A percentile compares a stretch with the other conserved stretches of the same genome.
phyloP scores from a whole-genome alignment of 345 rosid genomes.

The Linum usitatissimum region DNA sequence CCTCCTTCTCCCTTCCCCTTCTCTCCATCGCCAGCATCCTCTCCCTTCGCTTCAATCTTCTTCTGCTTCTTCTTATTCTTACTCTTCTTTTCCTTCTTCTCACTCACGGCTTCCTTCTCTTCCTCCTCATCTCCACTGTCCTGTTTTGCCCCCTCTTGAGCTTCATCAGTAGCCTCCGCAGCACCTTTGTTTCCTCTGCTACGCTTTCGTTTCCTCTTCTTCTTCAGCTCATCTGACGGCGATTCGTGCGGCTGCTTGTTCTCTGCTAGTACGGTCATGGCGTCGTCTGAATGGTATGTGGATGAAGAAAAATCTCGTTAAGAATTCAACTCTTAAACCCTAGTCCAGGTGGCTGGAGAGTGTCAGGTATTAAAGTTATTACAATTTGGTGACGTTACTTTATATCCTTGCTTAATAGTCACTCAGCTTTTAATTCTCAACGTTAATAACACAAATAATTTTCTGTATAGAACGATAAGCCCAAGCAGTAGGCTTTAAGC shows the following conservation, averaged over 20 bases:
- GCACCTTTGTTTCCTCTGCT: constrained; percentile 6
- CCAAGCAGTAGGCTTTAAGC: too few relatives aligned
- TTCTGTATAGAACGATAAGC: too few relatives aligned
- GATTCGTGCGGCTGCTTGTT: background rate
- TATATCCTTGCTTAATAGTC: too few relatives aligned
- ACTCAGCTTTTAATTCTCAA: too few relatives aligned
- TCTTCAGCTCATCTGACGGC: background rate
- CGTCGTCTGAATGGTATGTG: background rate
- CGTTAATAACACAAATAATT: too few relatives aligned
- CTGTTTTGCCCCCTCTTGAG: background rate
- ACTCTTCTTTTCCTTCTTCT: background rate
- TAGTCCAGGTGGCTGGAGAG: too few relatives aligned
- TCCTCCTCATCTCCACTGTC: constrained; percentile 2
- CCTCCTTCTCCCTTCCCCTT: constrained; percentile 12
- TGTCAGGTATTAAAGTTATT: too few relatives aligned
- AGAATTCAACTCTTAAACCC: too few relatives aligned
- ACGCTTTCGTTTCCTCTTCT: constrained; percentile 21
- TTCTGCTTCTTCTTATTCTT: constrained; percentile 4
- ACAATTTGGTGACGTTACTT: too few relatives aligned
- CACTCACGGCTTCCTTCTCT: background rate
- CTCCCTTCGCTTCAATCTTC: background rate
- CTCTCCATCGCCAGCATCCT: background rate
- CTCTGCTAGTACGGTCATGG: background rate
- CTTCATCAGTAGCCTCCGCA: background rate
- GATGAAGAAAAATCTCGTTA: too few relatives aligned